Conservation (phyloP, 1,284 basidiomycete genomes). For the Ceratobasidium sp. region DNA sequence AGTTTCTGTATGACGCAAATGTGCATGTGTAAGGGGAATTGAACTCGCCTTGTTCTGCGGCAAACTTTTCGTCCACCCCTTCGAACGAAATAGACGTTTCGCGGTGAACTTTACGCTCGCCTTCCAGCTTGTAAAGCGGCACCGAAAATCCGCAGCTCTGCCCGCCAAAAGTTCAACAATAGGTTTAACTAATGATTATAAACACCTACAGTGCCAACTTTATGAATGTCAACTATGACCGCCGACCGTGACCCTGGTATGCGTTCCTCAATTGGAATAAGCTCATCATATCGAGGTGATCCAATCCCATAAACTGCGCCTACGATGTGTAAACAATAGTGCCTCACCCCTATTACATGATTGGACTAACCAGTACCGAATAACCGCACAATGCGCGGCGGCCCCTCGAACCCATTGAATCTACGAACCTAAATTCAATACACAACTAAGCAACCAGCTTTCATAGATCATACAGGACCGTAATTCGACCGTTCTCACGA, state of each 20-base stretch:
- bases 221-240: constrained; percentile 59
- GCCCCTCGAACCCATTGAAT: constrained; percentile 65
- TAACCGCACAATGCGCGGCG: constrained; percentile 60
- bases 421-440: neutral
- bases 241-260: constrained; percentile 60
- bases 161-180: constrained; percentile 41
- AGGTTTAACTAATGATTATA: neutral
- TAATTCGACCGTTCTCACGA: constrained; percentile 64
- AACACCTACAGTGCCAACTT: constrained; percentile 60
- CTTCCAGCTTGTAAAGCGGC: constrained; percentile 58
- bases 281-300: constrained; percentile 58
- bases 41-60: constrained; percentile 19
- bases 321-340: constrained; percentile 42
- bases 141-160: constrained; percentile 62
- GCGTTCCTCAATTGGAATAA: constrained; percentile 55
- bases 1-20: too few species aligned
- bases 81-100: constrained; percentile 49
- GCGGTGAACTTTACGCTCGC: constrained; percentile 56
- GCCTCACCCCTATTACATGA: too few species aligned
- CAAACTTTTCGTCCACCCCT: constrained; percentile 45
- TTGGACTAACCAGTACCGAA: constrained; percentile 59
- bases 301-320: constrained; percentile 61
- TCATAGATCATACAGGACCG: constrained; percentile 51
- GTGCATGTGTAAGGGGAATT: too few species aligned
- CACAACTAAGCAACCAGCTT: neutral